A percentile compares a stretch with the other conserved stretches of the same genome.
These are phyloP conservation scores for Starmerella floricola DNA, from an alignment of 805 yeast genomes.

Conservation along the genomic window DNA sequence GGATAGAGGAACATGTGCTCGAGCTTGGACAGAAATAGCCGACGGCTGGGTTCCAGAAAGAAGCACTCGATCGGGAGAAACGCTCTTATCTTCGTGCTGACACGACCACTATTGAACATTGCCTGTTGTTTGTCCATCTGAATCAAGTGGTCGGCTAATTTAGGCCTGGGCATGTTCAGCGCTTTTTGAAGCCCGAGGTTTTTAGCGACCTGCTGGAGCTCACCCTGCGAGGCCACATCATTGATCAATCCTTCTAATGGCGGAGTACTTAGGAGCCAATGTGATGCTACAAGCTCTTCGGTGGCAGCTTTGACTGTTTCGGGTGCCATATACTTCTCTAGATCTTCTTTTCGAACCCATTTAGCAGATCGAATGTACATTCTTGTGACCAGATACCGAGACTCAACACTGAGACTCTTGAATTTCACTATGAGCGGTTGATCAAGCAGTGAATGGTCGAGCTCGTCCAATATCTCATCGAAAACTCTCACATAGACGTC, in stretches of 20 bases:
- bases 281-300: conserved; percentile 9
- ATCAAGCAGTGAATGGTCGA: conserved; percentile 15
- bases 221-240: conserved; percentile 19
- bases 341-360: conserved; percentile 21
- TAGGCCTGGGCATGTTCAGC: conserved; percentile 1
- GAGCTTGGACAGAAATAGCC: conserved; percentile 13
- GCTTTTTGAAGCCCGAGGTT: conserved; percentile 11
- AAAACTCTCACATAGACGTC: conserved; percentile 23
- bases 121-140: conserved; percentile 16
- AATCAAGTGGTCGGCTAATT: conserved; percentile 12
- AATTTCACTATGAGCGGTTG: conserved; percentile 3
- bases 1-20: conserved; percentile 22
- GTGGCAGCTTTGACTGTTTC: conserved; percentile 14
- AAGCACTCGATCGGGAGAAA: conserved; percentile 9
- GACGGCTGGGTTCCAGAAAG: conserved; percentile 1
- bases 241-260: conserved; percentile 11
- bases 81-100: conserved; percentile 6
- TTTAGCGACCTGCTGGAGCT: conserved; percentile 18
- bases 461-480: conserved; percentile 18
- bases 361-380: conserved; percentile 17
- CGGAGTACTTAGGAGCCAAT: conserved; percentile 15
- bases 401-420: conserved; percentile 8
- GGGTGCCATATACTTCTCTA: conserved; percentile 20
- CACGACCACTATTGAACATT: conserved; percentile 12
- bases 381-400: conserved; percentile 20